A percentile compares a stretch with the other conserved stretches of the same genome.
phyloP scores from a whole-genome alignment of 2,329 filamentous ascomycete genomes.

The Colletotrichum gloeosporioides region DNA sequence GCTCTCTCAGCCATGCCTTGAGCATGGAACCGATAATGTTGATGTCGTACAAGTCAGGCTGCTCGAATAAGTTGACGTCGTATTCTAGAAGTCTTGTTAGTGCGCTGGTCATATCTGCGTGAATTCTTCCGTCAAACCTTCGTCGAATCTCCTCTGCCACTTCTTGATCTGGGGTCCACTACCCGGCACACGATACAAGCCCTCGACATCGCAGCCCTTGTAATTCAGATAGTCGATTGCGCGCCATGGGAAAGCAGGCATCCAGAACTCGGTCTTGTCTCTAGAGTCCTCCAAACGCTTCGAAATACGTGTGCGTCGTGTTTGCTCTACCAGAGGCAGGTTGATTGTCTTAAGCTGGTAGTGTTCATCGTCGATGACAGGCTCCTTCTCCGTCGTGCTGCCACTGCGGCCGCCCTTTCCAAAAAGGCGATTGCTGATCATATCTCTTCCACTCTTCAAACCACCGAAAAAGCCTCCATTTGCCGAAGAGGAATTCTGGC shows the following conservation, averaged over 20 bases:
- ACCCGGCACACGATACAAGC: slow-evolving; percentile 89
- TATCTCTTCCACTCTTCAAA: slow-evolving; percentile 77
- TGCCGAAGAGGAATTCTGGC: slow-evolving; percentile 58
- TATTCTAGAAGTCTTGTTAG: slow-evolving; percentile 58
- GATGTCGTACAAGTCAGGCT: slow-evolving; percentile 89
- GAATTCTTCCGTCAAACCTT: slow-evolving; percentile 55
- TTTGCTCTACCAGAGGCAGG: slow-evolving; percentile 84
- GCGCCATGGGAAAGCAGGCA: slow-evolving; percentile 94
- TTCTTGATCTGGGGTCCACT: slow-evolving; percentile 90
- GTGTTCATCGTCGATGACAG: slow-evolving; percentile 76
- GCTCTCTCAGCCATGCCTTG: slow-evolving; percentile 92
- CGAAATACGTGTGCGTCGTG: slow-evolving; percentile 88
- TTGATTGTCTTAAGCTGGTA: slow-evolving; percentile 89
- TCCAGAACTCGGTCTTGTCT: slow-evolving; percentile 98
- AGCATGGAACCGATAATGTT: slow-evolving; percentile 97
- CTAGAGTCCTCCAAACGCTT: slow-evolving; percentile 85
- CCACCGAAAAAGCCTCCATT: slow-evolving; percentile 75
- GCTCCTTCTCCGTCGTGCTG: slow-evolving; percentile 70
- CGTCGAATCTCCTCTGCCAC: slow-evolving; percentile 91
- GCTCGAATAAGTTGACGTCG: slow-evolving; percentile 89
- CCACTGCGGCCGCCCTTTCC: slow-evolving; percentile 78
- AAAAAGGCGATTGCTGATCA: slow-evolving; percentile 83
- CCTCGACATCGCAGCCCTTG: slow-evolving; percentile 92
- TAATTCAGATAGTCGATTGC: slow-evolving; percentile 97
- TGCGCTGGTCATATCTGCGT: slow-evolving; percentile 28